Evolutionary conservation across 2,329 filamentous ascomycete species (phyloP).

Genomic region (Microthyrium microscopicum): DNA sequence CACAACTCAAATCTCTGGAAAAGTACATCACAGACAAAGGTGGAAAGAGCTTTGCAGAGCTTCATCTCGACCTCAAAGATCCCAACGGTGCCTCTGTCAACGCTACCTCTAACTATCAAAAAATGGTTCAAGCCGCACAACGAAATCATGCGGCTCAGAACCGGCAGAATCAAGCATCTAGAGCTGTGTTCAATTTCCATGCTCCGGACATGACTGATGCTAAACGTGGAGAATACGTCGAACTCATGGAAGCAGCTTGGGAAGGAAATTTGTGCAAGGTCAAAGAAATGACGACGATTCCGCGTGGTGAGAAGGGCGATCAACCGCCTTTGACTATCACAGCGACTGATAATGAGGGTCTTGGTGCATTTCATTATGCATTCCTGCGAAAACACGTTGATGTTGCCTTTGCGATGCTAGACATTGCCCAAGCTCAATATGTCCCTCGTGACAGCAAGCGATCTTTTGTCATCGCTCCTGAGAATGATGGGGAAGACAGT

Average conservation of each 20-base stretch:
- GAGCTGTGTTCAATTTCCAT: constrained; percentile 35
- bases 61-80: constrained; percentile 36
- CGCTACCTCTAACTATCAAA: background rate
- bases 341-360: constrained; percentile 32
- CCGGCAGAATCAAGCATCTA: constrained; percentile 24
- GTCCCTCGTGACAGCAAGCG: constrained; percentile 36
- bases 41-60: constrained; percentile 49
- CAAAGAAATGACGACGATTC: constrained; percentile 43
- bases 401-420: constrained; percentile 48
- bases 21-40: constrained; percentile 36
- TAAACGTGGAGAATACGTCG: constrained; percentile 42
- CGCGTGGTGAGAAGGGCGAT: constrained; percentile 37
- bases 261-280: constrained; percentile 48
- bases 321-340: constrained; percentile 48
- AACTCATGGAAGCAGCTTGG: constrained; percentile 62
- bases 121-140: constrained; percentile 5
- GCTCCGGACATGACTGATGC: constrained; percentile 33
- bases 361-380: constrained; percentile 52
- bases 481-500: constrained; percentile 12
- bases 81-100: background rate
- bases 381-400: constrained; percentile 48
- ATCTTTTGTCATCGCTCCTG: constrained; percentile 31
- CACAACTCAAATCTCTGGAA: constrained; percentile 39
- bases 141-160: constrained; percentile 8
- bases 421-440: constrained; percentile 56